Evolutionary conservation across 1,139 yeast species (phyloP), one percentile per base, ranked within the genome.

Genomic region (Sugiyamaella novakii): DNA sequence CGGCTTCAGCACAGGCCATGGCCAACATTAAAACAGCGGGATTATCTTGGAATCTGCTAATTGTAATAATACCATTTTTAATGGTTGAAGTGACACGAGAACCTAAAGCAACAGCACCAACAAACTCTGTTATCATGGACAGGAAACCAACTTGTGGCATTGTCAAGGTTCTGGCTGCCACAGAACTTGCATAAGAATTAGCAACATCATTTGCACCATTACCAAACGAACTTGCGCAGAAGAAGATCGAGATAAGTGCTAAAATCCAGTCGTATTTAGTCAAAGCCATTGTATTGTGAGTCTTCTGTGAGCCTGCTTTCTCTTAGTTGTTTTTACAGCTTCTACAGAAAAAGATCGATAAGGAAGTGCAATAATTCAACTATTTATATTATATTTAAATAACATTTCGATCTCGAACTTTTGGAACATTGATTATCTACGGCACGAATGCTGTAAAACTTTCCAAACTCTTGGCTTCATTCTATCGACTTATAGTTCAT

Each of bases 161-260:
- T 50, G 78, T 78, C 54, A 84, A 70, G 19, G 88, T 78, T 58
- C 86, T 71, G 10, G 91, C 82, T 3, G 89, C 81, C 18, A 83
- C 81, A 2, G 68, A 63, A 1, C 89, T 81, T 1, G 91, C 85
- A 63, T 83, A 84, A 3, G 92, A 84, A 70, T 85, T 84, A 31
- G 92, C 86, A 52, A 84, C 89, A 73, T 84, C 92, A 63, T 85
- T 84, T 37, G 92, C 94, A 49, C 94, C 94, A 59, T 83, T 84
- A 64, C 83, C 83, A 77, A 82, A 84, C n/a, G 91, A 91, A 68
- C 83, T 56, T 89, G 60, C 83, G 72, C 33, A 19, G 72, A 83
- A 82, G 56, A 88, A 89, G 68, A 84, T 83, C 53, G 83, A 69
- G 77, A 83, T 77, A 45, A 82, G 75, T 3, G 85, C 87, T 61